Percentiles rank a stretch among this genome's conserved stretches.
Conservation (phyloP, 805 yeast species). For the Barnettozyma wickerhamii region DNA sequence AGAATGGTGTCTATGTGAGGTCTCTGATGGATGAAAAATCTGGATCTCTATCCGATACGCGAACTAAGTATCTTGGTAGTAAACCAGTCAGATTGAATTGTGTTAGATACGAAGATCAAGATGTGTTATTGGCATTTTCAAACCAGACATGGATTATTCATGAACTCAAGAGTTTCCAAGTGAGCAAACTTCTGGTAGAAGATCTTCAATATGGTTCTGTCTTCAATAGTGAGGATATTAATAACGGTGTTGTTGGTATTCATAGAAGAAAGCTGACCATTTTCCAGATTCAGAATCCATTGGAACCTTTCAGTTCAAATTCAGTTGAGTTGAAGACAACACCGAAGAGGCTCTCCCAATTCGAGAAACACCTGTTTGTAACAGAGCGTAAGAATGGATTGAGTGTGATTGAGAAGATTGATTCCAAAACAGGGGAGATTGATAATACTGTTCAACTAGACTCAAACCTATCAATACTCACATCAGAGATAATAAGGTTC, state of each 20-base stretch:
- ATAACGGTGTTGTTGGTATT: constrained; percentile 62
- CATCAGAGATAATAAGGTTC: constrained; percentile 21
- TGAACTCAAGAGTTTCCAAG: constrained; percentile 20
- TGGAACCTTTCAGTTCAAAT: constrained; percentile 28
- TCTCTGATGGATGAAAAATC: constrained; percentile 51
- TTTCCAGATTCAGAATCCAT: constrained; percentile 44
- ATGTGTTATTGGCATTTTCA: constrained; percentile 29
- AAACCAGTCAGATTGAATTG: constrained; percentile 46
- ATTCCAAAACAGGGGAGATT: constrained; percentile 11
- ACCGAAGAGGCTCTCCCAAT: constrained; percentile 39
- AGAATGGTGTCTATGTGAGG: constrained; percentile 75
- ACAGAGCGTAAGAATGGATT: constrained; percentile 7
- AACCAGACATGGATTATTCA: constrained; percentile 32
- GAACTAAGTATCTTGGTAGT: constrained; percentile 71
- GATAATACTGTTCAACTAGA: constrained; percentile 7
- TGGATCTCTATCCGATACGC: constrained; percentile 61
- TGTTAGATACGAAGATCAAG: constrained; percentile 9
- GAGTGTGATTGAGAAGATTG: constrained; percentile 14
- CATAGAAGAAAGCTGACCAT: constrained; percentile 48
- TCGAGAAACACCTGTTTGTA: constrained; percentile 22
- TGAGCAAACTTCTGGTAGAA: constrained; percentile 27
- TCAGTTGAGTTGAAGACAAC: constrained; percentile 43
- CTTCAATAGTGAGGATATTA: constrained; percentile 59
- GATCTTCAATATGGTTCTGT: constrained; percentile 42
- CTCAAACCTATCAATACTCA: constrained; percentile 11